Evolutionary conservation across 2,329 filamentous ascomycete genomes (phyloP).

Genomic region (Rhynchosporium secalis): DNA sequence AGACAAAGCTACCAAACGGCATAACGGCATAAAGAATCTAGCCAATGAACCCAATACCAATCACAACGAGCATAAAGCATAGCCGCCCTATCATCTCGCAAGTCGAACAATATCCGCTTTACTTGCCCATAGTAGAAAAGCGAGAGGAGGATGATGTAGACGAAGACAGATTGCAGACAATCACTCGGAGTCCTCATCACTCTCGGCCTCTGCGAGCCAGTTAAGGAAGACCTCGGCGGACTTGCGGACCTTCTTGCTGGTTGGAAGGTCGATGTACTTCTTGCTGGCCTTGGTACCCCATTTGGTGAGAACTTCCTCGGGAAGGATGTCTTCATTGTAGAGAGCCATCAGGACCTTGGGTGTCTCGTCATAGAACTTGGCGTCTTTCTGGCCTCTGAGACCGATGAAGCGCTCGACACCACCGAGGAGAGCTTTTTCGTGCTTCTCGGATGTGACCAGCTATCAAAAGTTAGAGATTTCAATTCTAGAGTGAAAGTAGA

Average conservation of each 20-base stretch:
- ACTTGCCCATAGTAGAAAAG: not conserved
- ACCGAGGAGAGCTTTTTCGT: constrained; percentile 93
- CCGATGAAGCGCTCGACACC: constrained; percentile 91
- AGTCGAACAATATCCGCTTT: constrained; percentile 7
- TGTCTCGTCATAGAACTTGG: constrained; percentile 74
- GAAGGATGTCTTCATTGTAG: constrained; percentile 87
- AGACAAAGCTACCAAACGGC: constrained; percentile 16
- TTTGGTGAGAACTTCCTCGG: constrained; percentile 82
- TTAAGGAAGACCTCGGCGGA: constrained; percentile 90
- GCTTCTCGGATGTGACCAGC: constrained; percentile 86
- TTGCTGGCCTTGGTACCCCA: constrained; percentile 97
- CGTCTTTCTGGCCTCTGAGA: constrained; percentile 68
- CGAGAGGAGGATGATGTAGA: not conserved
- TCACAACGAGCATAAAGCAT: not conserved
- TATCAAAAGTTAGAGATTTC: constrained; percentile 37
- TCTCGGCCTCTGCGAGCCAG: constrained; percentile 88
- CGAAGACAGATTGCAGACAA: constrained; percentile 8
- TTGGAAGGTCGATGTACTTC: constrained; percentile 90
- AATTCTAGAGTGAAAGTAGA: not conserved
- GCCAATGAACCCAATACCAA: constrained; percentile 11
- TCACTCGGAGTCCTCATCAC: constrained; percentile 66
- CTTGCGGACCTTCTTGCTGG: constrained; percentile 94
- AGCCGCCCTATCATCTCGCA: constrained; percentile 5
- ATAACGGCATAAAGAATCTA: constrained; percentile 16
- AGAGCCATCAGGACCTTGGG: constrained; percentile 85